Conservation (phyloP, 257 asterid genomes). For the Salvia splendens region DNA sequence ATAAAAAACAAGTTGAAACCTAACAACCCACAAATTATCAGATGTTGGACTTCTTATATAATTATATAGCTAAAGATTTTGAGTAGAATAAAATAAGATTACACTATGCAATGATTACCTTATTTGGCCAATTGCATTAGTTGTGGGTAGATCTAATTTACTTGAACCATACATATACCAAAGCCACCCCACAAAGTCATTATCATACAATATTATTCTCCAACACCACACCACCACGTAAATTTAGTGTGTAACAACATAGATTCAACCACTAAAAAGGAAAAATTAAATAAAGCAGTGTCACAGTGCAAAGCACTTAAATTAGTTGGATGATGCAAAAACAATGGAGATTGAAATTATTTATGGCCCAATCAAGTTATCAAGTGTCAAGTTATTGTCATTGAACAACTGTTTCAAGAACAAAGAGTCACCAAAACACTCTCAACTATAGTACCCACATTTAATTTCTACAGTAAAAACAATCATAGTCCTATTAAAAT, state of each 20-base stretch:
- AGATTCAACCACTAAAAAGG: background rate
- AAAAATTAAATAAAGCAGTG: background rate
- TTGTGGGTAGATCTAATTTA: constrained; percentile 4
- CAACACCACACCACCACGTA: constrained; percentile 2
- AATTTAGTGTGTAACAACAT: constrained; percentile 19
- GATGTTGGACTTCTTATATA: background rate
- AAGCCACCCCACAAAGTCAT: constrained; percentile 17
- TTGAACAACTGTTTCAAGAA: background rate
- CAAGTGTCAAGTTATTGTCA: constrained; percentile 2
- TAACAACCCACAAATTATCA: constrained; percentile 4
- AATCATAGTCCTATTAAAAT: no score
- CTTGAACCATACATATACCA: background rate
- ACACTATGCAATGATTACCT: background rate
- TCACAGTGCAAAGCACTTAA: constrained; percentile 17
- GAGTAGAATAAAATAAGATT: background rate
- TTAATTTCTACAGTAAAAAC: background rate
- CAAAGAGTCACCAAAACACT: background rate
- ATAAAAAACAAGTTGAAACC: background rate
- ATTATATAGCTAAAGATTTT: background rate
- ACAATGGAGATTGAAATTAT: background rate
- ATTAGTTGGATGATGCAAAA: constrained; percentile 4
- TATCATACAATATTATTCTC: background rate
- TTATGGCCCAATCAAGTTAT: background rate
- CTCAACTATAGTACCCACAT: background rate
- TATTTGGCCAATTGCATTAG: constrained; percentile 8